A percentile compares a stretch with the other conserved stretches of the same genome.
phyloP scores from a whole-genome alignment of 169 alveolate species.

The Cryptosporidium tyzzeri region DNA sequence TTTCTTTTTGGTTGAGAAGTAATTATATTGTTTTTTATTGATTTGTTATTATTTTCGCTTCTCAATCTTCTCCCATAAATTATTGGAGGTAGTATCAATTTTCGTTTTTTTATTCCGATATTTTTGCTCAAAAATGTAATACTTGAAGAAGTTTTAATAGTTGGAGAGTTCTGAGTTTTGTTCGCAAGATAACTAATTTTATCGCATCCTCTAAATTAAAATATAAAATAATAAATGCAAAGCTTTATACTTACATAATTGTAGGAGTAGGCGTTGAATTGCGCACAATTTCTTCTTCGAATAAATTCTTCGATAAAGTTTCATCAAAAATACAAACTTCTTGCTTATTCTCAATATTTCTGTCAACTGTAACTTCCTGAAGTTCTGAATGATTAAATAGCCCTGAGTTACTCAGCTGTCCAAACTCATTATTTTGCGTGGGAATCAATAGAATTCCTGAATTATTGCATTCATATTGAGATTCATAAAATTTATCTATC shows the following conservation, averaged over 20 bases:
- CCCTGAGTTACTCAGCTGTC: background rate
- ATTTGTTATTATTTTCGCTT: background rate
- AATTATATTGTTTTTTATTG: background rate
- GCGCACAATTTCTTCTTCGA: background rate
- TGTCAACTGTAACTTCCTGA: background rate
- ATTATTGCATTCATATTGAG: background rate
- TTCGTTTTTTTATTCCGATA: constrained; percentile 60
- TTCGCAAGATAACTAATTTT: background rate
- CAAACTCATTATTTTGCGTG: background rate
- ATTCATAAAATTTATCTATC: background rate
- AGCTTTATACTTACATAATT: constrained; percentile 35
- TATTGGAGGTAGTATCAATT: constrained; percentile 56
- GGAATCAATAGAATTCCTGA: constrained; percentile 60
- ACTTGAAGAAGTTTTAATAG: constrained; percentile 59
- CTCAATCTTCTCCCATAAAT: constrained; percentile 14
- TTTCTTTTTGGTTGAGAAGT: constrained; percentile 36
- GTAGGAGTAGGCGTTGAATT: constrained; percentile 29
- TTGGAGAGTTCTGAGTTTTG: constrained; percentile 35
- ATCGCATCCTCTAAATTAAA: background rate
- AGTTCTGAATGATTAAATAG: background rate
- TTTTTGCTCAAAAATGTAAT: constrained; percentile 34
- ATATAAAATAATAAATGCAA: background rate
- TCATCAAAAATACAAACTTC: constrained; percentile 58
- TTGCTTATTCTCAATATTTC: background rate
- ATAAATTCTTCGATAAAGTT: background rate